These are phyloP conservation scores for Brettanomyces nanus DNA, from an alignment of 805 yeast genomes.

Conservation along the genomic window DNA sequence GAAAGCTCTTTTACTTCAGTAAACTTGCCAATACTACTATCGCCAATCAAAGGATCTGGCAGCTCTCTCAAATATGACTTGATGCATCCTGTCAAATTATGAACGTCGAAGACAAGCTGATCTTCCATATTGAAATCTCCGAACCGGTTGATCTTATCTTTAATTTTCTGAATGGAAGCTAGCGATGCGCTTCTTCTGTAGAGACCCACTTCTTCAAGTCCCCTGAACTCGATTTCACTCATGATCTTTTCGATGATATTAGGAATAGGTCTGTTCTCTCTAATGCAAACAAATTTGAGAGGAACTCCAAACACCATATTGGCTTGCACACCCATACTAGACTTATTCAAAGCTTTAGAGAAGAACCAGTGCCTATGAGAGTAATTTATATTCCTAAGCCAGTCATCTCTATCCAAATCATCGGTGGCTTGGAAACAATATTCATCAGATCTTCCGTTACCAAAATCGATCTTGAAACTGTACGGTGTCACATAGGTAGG, in stretches of 20 bases:
- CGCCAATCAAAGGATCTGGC: constrained; percentile 76
- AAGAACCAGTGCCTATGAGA: constrained; percentile 49
- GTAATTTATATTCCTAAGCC: constrained; percentile 50
- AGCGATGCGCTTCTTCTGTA: constrained; percentile 62
- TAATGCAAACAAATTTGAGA: constrained; percentile 59
- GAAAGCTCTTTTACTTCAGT: constrained; percentile 26
- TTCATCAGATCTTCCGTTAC: constrained; percentile 26
- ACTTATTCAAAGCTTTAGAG: constrained; percentile 29
- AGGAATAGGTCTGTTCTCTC: constrained; percentile 62
- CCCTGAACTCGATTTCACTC: constrained; percentile 74
- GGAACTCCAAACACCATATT: constrained; percentile 80
- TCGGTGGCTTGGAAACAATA: constrained; percentile 58
- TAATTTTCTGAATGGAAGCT: constrained; percentile 36
- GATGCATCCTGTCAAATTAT: constrained; percentile 82
- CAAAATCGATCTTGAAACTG: constrained; percentile 38
- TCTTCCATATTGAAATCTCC: constrained; percentile 40
- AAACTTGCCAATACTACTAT: constrained; percentile 54
- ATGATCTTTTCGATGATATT: constrained; percentile 56
- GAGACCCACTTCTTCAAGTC: constrained; percentile 84
- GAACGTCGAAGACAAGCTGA: constrained; percentile 52
- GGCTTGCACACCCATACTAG: constrained; percentile 7
- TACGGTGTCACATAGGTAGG: constrained; percentile 43
- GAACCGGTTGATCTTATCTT: constrained; percentile 34
- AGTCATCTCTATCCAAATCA: constrained; percentile 58
- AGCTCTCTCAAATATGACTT: constrained; percentile 77